These are phyloP conservation scores for Suhomyces canberraensis DNA, from an alignment of 805 yeast species.

Conservation along the genomic window DNA sequence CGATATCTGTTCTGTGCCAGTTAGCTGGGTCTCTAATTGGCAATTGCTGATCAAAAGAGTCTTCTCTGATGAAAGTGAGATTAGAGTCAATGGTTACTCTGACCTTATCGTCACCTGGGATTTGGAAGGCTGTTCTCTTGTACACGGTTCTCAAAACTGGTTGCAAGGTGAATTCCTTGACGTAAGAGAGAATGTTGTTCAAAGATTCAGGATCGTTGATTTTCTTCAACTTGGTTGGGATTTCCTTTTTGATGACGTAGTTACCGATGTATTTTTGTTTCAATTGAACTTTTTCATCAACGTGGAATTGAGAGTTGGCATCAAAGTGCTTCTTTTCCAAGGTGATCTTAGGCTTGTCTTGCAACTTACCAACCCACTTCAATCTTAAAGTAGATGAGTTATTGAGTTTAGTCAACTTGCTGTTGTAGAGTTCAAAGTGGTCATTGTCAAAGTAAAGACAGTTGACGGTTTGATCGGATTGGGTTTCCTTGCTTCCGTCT, in stretches of 20 bases:
- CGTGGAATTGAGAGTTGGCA: slow-evolving; percentile 47
- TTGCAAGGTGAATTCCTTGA: slow-evolving; percentile 63
- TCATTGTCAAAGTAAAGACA: slow-evolving; percentile 85
- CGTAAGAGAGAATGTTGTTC: slow-evolving; percentile 58
- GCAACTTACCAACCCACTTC: slow-evolving; percentile 86
- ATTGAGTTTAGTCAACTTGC: slow-evolving; percentile 68
- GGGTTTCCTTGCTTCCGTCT: slow-evolving; percentile 18
- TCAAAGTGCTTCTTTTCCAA: slow-evolving; percentile 78
- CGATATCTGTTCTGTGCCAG: slow-evolving; percentile 94
- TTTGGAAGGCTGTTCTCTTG: slow-evolving; percentile 94
- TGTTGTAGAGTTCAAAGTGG: slow-evolving; percentile 80
- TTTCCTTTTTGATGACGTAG: slow-evolving; percentile 43
- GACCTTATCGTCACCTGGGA: slow-evolving; percentile 94
- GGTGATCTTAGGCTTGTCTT: slow-evolving; percentile 71
- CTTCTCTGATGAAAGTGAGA: slow-evolving; percentile 84
- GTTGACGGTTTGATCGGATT: slow-evolving; percentile 66
- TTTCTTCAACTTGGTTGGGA: slow-evolving; percentile 13
- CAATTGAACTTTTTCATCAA: slow-evolving; percentile 61
- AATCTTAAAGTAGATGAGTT: slow-evolving; percentile 75
- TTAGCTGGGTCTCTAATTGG: slow-evolving; percentile 85
- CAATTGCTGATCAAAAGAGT: slow-evolving; percentile 73
- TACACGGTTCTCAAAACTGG: slow-evolving; percentile 85
- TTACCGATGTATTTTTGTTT: slow-evolving; percentile 81
- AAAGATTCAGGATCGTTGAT: slow-evolving; percentile 22
- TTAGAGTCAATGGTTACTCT: slow-evolving; percentile 90